Base-by-base conservation (phyloP, 148 eudicot genomes). In the Rhododendron molle region DNA sequence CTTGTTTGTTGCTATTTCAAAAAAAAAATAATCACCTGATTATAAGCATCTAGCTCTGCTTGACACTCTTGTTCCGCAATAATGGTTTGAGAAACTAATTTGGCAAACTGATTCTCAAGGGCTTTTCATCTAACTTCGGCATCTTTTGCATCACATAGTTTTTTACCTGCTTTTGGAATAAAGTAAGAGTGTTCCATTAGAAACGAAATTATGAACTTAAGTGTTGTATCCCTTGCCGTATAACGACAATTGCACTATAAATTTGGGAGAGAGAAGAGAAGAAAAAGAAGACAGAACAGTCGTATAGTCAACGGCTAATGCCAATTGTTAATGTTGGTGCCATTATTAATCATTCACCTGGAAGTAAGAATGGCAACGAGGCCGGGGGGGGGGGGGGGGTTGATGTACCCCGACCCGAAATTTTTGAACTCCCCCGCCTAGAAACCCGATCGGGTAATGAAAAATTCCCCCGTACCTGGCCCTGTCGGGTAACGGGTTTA, bases 61-160 rank as follows among this genome's bases (percentile, higher is more conserved):
- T 38, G 91, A 84, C 83, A 90, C 84, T 91, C 92, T 81, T 89
- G 87, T 88, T 92, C 92, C 83, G 65, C 90, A 76, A 82, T 49
- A 14, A 80, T 86, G 76, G 89, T 90, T 84, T 89, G 93, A 85
- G 92, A 90, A 26, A 91, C 84, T 73, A 91, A 81, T 83, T 87
- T 67, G 23, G 90, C 85, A 76, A 92, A 85, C 86, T 91, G 80
- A 65, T 88, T 83, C 85, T 91, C 89, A 74, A 91, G 86, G 85
- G 69, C 87, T 32, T 30, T 83, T 86, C 50, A 85, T 54, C 76
- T 72, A 81, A 82, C 60, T 85, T 90, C 88, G 86, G 88, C 90
- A 85, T 80, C 38, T 36, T 36, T 36, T 3, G 38, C 5, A 36
- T 36, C 38, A 36, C 38, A 36, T 36, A 36, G 38, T 36, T 36